Evolutionary conservation across 148 eudicot genomes (phyloP).

Genomic region (Camellia lanceoleosa): DNA sequence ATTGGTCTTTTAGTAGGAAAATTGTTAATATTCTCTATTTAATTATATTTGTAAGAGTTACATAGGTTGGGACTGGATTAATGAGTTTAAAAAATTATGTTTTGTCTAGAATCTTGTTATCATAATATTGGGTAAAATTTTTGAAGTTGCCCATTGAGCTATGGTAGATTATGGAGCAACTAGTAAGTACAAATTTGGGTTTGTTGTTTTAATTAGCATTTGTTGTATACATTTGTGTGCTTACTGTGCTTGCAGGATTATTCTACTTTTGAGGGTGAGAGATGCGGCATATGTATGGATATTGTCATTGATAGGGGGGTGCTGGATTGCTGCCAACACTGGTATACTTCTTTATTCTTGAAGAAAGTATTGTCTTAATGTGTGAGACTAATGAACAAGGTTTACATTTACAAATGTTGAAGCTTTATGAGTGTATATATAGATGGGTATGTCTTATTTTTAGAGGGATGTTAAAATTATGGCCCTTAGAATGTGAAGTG

Average conservation of each 20-base stretch:
- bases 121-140: background rate
- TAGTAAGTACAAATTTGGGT: background rate
- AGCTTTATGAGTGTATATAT: background rate
- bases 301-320: slow-evolving; percentile 78
- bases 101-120: background rate
- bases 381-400: background rate
- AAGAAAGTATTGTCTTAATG: background rate
- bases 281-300: slow-evolving; percentile 93
- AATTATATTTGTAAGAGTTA: background rate
- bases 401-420: background rate
- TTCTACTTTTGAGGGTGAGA: slow-evolving; percentile 62
- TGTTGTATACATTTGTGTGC: slow-evolving; percentile 2
- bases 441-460: background rate
- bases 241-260: slow-evolving; percentile 62
- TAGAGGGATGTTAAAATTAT: background rate
- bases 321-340: slow-evolving; percentile 94
- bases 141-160: background rate
- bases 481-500: background rate
- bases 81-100: background rate
- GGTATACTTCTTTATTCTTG: slow-evolving; percentile 39
- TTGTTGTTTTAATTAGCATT: background rate
- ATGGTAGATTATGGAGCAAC: background rate
- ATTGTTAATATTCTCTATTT: background rate
- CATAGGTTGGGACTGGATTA: no score
- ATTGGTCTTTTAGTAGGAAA: background rate